These are phyloP conservation scores for Fraxinus americana DNA, from an alignment of 257 asterid genomes.

Conservation along the genomic window DNA sequence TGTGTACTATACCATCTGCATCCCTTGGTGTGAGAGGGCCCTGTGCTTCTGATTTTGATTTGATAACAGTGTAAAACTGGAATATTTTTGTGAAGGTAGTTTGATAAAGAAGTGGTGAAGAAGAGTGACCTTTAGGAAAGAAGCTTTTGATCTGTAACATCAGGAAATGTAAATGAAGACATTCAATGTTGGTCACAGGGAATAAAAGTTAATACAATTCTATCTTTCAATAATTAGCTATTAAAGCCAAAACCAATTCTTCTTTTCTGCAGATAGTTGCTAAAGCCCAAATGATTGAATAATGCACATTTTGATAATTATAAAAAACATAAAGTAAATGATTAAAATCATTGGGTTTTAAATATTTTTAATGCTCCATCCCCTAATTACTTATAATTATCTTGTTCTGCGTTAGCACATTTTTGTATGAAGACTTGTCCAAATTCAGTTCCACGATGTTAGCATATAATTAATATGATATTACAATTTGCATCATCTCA, in stretches of 20 bases:
- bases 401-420: constrained; percentile 4
- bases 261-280: constrained; percentile 6
- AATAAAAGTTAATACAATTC: neutral
- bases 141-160: neutral
- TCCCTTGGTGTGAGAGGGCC: neutral
- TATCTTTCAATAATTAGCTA: neutral
- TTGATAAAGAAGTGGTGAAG: neutral
- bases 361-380: constrained; percentile 19
- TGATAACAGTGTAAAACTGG: neutral
- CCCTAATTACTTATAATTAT: constrained; percentile 7
- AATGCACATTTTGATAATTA: neutral
- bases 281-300: neutral
- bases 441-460: constrained; percentile 3
- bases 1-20: neutral
- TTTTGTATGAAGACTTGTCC: neutral
- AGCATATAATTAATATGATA: constrained; percentile 1
- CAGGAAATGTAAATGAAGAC: neutral
- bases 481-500: constrained; percentile 16
- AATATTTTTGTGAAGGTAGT: neutral
- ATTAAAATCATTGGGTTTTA: constrained; percentile 10
- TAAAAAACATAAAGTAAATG: constrained; percentile 1
- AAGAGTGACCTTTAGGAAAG: constrained; percentile 5
- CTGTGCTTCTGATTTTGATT: neutral
- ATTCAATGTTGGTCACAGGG: neutral
- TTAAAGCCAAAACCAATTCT: neutral